A percentile compares a stretch with the other conserved stretches of the same genome.
phyloP scores from a whole-genome alignment of 2,329 filamentous ascomycete species.

The Anthostomella pinea region DNA sequence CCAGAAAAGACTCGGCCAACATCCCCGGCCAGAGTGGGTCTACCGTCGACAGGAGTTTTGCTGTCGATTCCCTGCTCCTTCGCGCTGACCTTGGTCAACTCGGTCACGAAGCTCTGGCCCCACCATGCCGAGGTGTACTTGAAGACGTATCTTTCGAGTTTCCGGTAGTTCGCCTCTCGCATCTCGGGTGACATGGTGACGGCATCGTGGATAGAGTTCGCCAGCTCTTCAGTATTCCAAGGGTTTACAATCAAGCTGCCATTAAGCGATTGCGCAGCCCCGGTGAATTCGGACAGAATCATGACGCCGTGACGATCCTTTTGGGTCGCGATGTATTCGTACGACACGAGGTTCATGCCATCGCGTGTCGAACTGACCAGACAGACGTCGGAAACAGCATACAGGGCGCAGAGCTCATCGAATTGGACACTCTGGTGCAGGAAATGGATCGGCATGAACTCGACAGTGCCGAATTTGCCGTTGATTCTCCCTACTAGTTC shows the following conservation, averaged over 20 bases:
- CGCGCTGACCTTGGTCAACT: constrained; percentile 59
- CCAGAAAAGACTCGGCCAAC: constrained; percentile 24
- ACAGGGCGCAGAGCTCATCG: constrained; percentile 90
- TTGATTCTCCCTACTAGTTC: constrained; percentile 97
- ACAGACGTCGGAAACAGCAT: constrained; percentile 88
- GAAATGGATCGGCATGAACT: constrained; percentile 99
- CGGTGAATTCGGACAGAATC: constrained; percentile 95
- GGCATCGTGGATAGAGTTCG: constrained; percentile 90
- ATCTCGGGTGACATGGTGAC: constrained; percentile 94
- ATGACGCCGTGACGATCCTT: constrained; percentile 86
- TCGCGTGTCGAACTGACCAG: constrained; percentile 94
- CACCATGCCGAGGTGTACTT: constrained; percentile 98
- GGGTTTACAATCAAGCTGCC: constrained; percentile 94
- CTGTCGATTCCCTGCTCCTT: constrained; percentile 23
- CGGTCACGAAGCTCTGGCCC: constrained; percentile 88
- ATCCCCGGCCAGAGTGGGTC: constrained; percentile 19
- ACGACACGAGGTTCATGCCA: constrained; percentile 97
- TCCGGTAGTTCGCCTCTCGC: constrained; percentile 81
- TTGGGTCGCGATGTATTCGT: constrained; percentile 96
- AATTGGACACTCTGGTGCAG: constrained; percentile 95
- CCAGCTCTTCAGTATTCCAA: constrained; percentile 96
- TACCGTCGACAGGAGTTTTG: constrained; percentile 14
- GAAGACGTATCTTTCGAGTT: constrained; percentile 91
- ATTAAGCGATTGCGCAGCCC: constrained; percentile 90
- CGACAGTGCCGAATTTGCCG: constrained; percentile 92